Evolutionary conservation across 768 basidiomycete genomes (phyloP).

Genomic region (Psilocybe sp.): DNA sequence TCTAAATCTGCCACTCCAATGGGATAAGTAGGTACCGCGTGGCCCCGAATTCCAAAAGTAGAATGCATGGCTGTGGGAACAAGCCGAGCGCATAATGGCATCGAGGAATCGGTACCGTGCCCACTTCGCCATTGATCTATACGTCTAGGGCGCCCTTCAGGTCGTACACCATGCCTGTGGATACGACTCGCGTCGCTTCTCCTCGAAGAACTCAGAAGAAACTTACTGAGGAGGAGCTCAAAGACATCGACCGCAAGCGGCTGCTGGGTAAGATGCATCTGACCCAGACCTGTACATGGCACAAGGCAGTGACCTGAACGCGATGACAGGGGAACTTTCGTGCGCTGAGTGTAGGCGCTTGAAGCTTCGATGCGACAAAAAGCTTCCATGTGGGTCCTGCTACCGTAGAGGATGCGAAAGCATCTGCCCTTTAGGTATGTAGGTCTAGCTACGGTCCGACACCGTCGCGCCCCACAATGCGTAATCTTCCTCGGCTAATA

Average conservation of each 20-base stretch:
- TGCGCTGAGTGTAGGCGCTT: conserved; percentile 51
- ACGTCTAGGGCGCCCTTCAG: conserved; percentile 2
- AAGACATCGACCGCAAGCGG: conserved; percentile 50
- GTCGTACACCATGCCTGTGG: conserved; percentile 37
- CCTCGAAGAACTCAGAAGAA: conserved; percentile 38
- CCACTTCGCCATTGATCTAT: conserved; percentile 6
- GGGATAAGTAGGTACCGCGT: no score
- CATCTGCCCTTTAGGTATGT: conserved; percentile 59
- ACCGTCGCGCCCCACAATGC: no score
- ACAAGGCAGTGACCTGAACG: neutral
- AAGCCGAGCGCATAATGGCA: no score
- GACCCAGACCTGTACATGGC: neutral
- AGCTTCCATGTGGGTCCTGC: conserved; percentile 49
- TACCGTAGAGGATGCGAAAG: conserved; percentile 58
- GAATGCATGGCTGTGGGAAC: no score
- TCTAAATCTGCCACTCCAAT: no score
- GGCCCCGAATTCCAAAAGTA: no score
- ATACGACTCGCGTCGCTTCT: conserved; percentile 35
- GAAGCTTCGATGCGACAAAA: conserved; percentile 52
- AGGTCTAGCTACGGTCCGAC: neutral
- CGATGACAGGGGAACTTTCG: conserved; percentile 42
- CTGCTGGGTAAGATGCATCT: conserved; percentile 33
- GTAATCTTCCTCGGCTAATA: neutral
- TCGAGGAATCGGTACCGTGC: no score
- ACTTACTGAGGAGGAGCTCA: conserved; percentile 48